Conservation (phyloP, 352 stramenopile genomes). For the Peronospora destructor region DNA sequence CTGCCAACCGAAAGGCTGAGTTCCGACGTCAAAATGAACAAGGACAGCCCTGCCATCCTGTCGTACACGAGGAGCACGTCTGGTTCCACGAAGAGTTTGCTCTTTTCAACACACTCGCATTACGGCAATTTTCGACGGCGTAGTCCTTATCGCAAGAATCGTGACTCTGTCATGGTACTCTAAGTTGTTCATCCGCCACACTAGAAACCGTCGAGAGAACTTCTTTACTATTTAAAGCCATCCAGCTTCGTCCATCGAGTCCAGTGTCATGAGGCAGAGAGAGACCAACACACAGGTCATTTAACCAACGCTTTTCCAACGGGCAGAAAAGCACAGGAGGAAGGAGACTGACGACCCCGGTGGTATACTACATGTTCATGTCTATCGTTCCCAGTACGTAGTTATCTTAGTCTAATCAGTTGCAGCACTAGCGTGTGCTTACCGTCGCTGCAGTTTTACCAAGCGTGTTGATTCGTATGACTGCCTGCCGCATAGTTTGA, state of each 20-base stretch:
- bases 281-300: constrained; percentile 14
- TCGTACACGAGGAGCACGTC: constrained; percentile 33
- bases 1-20: constrained; percentile 8
- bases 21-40: constrained; percentile 27
- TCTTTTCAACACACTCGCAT: constrained; percentile 36
- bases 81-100: constrained; percentile 32
- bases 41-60: constrained; percentile 31
- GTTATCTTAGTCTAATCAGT: background rate
- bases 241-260: constrained; percentile 14
- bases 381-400: background rate
- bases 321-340: constrained; percentile 13
- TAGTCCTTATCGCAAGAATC: constrained; percentile 43
- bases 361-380: constrained; percentile 10
- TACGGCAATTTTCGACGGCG: constrained; percentile 48
- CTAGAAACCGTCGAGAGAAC: constrained; percentile 3
- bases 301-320: constrained; percentile 8
- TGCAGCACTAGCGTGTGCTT: background rate
- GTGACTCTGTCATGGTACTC: constrained; percentile 36
- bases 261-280: constrained; percentile 2
- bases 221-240: constrained; percentile 22
- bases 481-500: constrained; percentile 10
- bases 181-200: background rate
- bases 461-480: background rate
- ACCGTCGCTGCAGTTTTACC: background rate
- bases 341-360: constrained; percentile 1